Conservation (phyloP, 371 early-diverging fungal species). For the Lichtheimia hyalospora region DNA sequence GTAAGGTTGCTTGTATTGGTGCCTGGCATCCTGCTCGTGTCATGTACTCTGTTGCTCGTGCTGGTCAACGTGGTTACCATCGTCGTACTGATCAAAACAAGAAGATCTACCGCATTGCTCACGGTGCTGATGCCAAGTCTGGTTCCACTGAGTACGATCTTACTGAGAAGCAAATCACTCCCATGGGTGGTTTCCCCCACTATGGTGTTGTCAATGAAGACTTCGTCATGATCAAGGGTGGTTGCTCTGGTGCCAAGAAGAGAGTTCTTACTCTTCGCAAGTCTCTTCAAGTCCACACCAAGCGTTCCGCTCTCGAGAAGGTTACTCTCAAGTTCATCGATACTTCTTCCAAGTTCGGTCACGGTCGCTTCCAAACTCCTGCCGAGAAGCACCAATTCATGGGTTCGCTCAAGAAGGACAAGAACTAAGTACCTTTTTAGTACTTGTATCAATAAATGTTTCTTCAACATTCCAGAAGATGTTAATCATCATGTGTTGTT, state of each 20-base stretch:
- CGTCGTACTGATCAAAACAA: slow-evolving; percentile 99
- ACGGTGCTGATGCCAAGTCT: slow-evolving; percentile 83
- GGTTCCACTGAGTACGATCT: slow-evolving; percentile 98
- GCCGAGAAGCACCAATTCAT: slow-evolving; percentile 98
- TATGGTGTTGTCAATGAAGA: slow-evolving; percentile 99
- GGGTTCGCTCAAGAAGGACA: slow-evolving; percentile 93
- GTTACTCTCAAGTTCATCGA: slow-evolving; percentile 98
- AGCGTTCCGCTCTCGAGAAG: slow-evolving; percentile 95
- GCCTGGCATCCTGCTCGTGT: slow-evolving; percentile 99
- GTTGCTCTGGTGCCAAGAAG: slow-evolving; percentile 97
- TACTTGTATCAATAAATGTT: neutral
- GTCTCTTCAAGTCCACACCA: slow-evolving; percentile 93
- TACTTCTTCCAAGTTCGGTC: slow-evolving; percentile 99
- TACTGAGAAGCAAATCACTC: slow-evolving; percentile 97
- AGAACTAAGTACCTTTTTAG: slow-evolving; percentile 10
- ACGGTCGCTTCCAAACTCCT: slow-evolving; percentile 99
- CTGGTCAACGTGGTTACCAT: slow-evolving; percentile 99
- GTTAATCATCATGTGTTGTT: neutral
- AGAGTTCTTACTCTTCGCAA: slow-evolving; percentile 99
- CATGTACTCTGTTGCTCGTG: slow-evolving; percentile 99
- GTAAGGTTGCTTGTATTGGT: slow-evolving; percentile 99
- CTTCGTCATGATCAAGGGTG: slow-evolving; percentile 99
- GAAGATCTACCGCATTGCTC: slow-evolving; percentile 99
- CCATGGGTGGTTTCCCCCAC: slow-evolving; percentile 99
- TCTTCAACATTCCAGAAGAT: neutral